Evolutionary conservation across 495 filamentous ascomycete genomes (phyloP).

Genomic region (Lepraria neglecta): DNA sequence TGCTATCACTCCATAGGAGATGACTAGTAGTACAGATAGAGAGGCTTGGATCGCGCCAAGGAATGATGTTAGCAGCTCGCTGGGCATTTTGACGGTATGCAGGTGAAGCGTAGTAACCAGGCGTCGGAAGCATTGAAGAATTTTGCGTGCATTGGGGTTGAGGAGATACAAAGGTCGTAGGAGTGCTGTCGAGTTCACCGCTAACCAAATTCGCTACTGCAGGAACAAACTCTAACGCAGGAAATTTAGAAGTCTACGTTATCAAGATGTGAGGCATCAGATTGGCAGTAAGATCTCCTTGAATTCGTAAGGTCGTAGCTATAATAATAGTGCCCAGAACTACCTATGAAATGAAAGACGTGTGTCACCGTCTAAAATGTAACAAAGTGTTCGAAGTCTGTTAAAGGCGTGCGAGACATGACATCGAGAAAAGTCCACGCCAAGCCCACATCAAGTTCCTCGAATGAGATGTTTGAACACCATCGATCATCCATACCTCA

Average conservation of each 20-base stretch:
- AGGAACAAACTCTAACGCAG: too few relatives aligned
- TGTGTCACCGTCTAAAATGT: neutral
- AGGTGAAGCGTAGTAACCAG: too few relatives aligned
- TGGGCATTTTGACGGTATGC: conserved; percentile 11
- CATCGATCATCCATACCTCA: neutral
- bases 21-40: conserved; percentile 62
- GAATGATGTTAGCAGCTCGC: conserved; percentile 41
- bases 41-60: conserved; percentile 65
- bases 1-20: conserved; percentile 56
- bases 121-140: too few relatives aligned
- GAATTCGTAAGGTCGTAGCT: conserved; percentile 13
- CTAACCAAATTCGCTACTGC: too few relatives aligned
- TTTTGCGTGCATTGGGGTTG: too few relatives aligned
- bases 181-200: too few relatives aligned
- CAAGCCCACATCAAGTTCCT: neutral
- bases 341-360: conserved; percentile 9
- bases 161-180: too few relatives aligned
- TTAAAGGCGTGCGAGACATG: neutral
- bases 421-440: neutral
- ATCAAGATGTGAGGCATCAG: too few relatives aligned
- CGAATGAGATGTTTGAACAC: too few relatives aligned
- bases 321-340: neutral
- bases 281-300: conserved; percentile 9
- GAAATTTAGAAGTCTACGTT: too few relatives aligned
- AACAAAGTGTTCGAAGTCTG: neutral